Evolutionary conservation across 768 basidiomycete species (phyloP), one percentile per base, ranked within the genome.

Genomic region (Panaeolus cyanescens): DNA sequence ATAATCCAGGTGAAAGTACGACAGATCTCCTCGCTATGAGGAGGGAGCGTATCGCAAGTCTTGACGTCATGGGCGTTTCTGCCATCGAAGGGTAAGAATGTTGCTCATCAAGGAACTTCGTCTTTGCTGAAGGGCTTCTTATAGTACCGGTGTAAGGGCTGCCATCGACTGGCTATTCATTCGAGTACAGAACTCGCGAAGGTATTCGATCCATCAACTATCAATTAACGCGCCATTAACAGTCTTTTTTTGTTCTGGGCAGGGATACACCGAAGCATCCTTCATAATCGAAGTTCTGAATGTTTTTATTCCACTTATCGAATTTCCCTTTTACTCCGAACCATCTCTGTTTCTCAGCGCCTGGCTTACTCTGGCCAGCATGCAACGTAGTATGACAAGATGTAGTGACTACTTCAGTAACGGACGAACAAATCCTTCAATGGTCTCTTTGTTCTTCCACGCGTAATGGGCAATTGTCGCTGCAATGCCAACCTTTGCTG

Each of bases 91-190:
- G 96, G 96, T 96, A 60, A 32, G 72, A 71, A 80, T 13, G 13
- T 34, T 32, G 22, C 40, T 57, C 40, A 20, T 5, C 33, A 36
- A 9, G 20, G 17, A 20, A 34, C 28, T 32, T 20, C 10, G 28
- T 58, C 9, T 28, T 56, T 31, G 31, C 37, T 62, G 25, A 61
- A 30, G 13, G 28, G 10, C 32, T 57, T 32, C 32, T 55, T 55
- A 9, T 65, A 97, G 95, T 40, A 93, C 92, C 31, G 95, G 96
- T 1, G 89, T 96, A 15, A 84, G 90, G 59, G 91, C 91, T 55
- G 95, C 92, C 0, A 92, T 97, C 2, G 92, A 97, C 69, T 99
- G 96, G 96, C 70, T 99, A 28, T 96, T 96, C 71, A 86, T 96
- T 58, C 84, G 95, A 0, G 95, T 97, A 4, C 94, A 96, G 75